Evolutionary conservation across 345 rosid genomes (phyloP), one percentile per base, ranked within the genome.

Genomic region (Pistacia integerrima): DNA sequence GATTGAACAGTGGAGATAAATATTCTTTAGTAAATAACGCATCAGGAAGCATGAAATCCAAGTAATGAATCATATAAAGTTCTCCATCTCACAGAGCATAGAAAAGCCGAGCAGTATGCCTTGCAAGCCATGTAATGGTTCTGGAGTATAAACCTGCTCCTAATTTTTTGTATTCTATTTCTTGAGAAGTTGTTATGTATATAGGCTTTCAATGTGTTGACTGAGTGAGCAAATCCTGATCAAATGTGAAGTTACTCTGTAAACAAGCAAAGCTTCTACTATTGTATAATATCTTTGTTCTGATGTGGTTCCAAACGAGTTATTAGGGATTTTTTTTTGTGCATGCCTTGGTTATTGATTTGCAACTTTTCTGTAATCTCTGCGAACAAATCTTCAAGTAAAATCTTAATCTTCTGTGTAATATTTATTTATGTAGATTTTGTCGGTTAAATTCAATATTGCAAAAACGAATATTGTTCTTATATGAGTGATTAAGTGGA

Each of bases 1-100:
- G 94, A 12, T 48, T 90, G 80, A 85, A 85, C 74, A 83, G 57
- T 67, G 74, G 75, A 25, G 86, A 84, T 22, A 79, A 80, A 72
- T 69, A 77, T n/a, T 70, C 58, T 64, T 72, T 58, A 7, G 63
- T 67, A 20, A 79, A 76, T 82, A 81, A 76, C 4, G 75, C 89
- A 67, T 82, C 87, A 44, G 79, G 67, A 25, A 84, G 88, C 67
- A 49, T 70, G 83, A 88, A 82, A 60, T 77, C 86, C 54, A 82
- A 85, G 79, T 81, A 81, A 74, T 68, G 74, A 20, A 44, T 64
- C 48, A 74, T 13, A 18, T 55, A 70, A 20, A 77, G 41, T 52
- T 57, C 69, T 20, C 41, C 67, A 3, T 69, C 64, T 71, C 52
- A 13, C 71, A 35, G 52, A 67, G 36, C 30, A 14, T 55, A 64